phyloP scores from a whole-genome alignment of 2,329 filamentous ascomycete genomes.

The Tolypocladium endophyticum region DNA sequence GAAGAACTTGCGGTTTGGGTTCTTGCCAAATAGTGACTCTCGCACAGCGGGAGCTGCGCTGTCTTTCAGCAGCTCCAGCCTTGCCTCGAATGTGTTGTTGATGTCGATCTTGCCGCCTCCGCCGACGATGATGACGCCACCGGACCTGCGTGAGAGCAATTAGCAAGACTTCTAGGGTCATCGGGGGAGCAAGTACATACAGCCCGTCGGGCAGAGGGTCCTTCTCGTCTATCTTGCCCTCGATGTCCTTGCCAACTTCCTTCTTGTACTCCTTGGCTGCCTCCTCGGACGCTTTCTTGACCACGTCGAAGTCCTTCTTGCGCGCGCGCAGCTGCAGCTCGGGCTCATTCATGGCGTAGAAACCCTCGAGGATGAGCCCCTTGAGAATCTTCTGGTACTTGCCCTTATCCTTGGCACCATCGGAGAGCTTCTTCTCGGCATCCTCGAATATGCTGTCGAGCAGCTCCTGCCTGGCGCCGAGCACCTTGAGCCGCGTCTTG shows the following conservation, averaged over 20 bases:
- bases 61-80: constrained; percentile 73
- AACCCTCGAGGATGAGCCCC: constrained; percentile 76
- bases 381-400: constrained; percentile 71
- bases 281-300: constrained; percentile 67
- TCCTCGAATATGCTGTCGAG: constrained; percentile 83
- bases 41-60: constrained; percentile 78
- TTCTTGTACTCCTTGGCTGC: constrained; percentile 80
- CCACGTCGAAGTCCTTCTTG: constrained; percentile 65
- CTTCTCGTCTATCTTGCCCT: constrained; percentile 65
- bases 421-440: constrained; percentile 59
- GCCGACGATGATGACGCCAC: constrained; percentile 72
- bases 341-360: constrained; percentile 78
- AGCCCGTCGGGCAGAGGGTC: constrained; percentile 70
- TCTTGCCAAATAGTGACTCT: constrained; percentile 82
- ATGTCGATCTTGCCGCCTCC: constrained; percentile 91
- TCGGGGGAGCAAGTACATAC: constrained; percentile 45
- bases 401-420: constrained; percentile 53
- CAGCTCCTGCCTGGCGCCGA: constrained; percentile 79
- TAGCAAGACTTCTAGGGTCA: constrained; percentile 11
- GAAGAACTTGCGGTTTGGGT: constrained; percentile 90
- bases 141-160: constrained; percentile 46
- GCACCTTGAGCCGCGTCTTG: constrained; percentile 84
- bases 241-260: constrained; percentile 57
- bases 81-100: constrained; percentile 95
- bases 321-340: constrained; percentile 65